Evolutionary conservation across 1,139 yeast genomes (phyloP).

Genomic region (Geotrichum candidum): DNA sequence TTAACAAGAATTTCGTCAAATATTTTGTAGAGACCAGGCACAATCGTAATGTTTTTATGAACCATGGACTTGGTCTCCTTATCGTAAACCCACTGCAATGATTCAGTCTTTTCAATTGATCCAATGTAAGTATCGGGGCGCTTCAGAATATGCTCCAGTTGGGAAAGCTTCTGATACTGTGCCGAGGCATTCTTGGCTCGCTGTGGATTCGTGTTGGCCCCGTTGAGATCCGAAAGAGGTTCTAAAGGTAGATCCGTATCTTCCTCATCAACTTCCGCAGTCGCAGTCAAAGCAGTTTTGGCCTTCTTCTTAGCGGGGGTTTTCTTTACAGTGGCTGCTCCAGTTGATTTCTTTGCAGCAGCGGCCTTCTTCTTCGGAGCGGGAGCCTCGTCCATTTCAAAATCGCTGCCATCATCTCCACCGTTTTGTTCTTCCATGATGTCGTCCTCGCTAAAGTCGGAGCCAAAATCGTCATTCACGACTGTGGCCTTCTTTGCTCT

Average conservation of each 20-base stretch:
- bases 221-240: constrained; percentile 8
- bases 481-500: constrained; percentile 4
- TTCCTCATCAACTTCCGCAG: not conserved
- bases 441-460: constrained; percentile 4
- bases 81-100: constrained; percentile 83
- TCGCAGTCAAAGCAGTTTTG: constrained; percentile 5
- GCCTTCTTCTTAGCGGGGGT: constrained; percentile 16
- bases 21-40: constrained; percentile 93
- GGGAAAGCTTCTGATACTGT: constrained; percentile 89
- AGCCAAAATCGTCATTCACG: constrained; percentile 8
- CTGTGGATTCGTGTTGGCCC: constrained; percentile 14
- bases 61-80: constrained; percentile 66
- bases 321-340: constrained; percentile 11
- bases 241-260: constrained; percentile 4
- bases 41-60: constrained; percentile 58
- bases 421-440: not conserved
- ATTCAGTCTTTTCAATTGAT: constrained; percentile 75
- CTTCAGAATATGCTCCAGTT: constrained; percentile 89
- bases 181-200: constrained; percentile 52
- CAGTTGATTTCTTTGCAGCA: constrained; percentile 1
- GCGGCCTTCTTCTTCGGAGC: constrained; percentile 13
- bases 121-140: constrained; percentile 99
- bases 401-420: constrained; percentile 23
- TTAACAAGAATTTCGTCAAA: constrained; percentile 96
- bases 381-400: constrained; percentile 18